Evolutionary conservation across 768 basidiomycete genomes (phyloP), one percentile per base, ranked within the genome.

Genomic region (Psilocybe cyanescens): DNA sequence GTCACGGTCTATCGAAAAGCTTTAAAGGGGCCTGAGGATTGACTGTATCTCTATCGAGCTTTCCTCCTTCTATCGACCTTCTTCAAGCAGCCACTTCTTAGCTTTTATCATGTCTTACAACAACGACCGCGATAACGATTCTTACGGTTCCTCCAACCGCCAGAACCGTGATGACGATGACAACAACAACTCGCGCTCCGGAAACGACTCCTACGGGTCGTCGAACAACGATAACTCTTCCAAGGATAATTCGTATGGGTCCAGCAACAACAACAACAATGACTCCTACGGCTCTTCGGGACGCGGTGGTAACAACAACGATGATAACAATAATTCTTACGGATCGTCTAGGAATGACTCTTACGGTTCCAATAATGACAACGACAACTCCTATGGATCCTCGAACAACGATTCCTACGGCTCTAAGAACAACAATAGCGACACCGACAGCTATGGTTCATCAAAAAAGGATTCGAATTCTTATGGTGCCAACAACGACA

Each of bases 371-470:
- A 57, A 58, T 51, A 65, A 62, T 57, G 53, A 66, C 59, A 56
- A 64, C 62, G 49, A 66, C 57, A 55, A 68, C 61, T 68, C 70
- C 14, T 68, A 70, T 31, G 64, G 68, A 8, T 69, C 68, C 28
- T 62, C 63, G 44, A 64, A 66, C 55, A 60, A 69, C 55, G 65
- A 72, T 49, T 71, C 67, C 35, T 71, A 72, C 45, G 67, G 70
- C 1, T 67, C 65, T 6, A 50, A 53, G 45, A 66, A 63, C 45
- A 54, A 51, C 19, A 8, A 30, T 2, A 51, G 57, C 59, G 59
- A 69, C 49, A 59, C 59, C 55, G 51, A 66, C n/a, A 66, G 68
- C 31, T 72, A 69, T 28, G 67, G 66, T n/a, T 62, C 66, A 37
- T 59, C 62, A 37, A 68, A 66, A 24, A 24, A 24, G 24, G 24